Evolutionary conservation across 495 filamentous ascomycete genomes (phyloP).

Genomic region (Ramalina intermedia): DNA sequence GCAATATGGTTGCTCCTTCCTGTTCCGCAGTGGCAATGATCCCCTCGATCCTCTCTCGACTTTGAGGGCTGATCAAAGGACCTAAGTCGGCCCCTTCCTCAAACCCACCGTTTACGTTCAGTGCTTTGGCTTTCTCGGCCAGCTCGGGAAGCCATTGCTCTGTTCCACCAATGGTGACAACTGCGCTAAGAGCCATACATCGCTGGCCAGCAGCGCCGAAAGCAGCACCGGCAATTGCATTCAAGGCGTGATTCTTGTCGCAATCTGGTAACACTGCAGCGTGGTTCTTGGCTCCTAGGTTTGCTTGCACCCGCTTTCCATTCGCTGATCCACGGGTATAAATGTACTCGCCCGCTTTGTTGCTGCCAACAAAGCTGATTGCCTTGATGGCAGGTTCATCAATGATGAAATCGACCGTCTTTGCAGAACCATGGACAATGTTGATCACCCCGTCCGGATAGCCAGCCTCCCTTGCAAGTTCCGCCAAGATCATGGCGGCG

Average conservation of each 20-base stretch:
- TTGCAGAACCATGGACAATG: conserved; percentile 80
- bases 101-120: conserved; percentile 88
- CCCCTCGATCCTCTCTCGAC: conserved; percentile 76
- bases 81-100: conserved; percentile 88
- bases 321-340: conserved; percentile 80
- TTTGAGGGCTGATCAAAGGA: conserved; percentile 90
- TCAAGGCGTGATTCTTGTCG: conserved; percentile 95
- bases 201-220: conserved; percentile 95
- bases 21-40: conserved; percentile 80
- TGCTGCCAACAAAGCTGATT: conserved; percentile 93
- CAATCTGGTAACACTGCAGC: conserved; percentile 87
- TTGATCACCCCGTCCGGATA: conserved; percentile 92
- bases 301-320: conserved; percentile 90
- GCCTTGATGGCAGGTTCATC: conserved; percentile 95
- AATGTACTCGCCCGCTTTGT: conserved; percentile 96
- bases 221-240: conserved; percentile 85
- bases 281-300: conserved; percentile 97
- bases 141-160: conserved; percentile 86
- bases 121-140: conserved; percentile 77
- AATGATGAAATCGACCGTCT: conserved; percentile 92
- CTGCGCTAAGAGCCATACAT: conserved; percentile 91
- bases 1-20: conserved; percentile 84
- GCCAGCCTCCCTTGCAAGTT: conserved; percentile 79
- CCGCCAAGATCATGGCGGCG: conserved; percentile 93
- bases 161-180: conserved; percentile 90